Base-by-base conservation (phyloP, 2,329 filamentous ascomycete genomes). In the Penicillium verrucosum region DNA sequence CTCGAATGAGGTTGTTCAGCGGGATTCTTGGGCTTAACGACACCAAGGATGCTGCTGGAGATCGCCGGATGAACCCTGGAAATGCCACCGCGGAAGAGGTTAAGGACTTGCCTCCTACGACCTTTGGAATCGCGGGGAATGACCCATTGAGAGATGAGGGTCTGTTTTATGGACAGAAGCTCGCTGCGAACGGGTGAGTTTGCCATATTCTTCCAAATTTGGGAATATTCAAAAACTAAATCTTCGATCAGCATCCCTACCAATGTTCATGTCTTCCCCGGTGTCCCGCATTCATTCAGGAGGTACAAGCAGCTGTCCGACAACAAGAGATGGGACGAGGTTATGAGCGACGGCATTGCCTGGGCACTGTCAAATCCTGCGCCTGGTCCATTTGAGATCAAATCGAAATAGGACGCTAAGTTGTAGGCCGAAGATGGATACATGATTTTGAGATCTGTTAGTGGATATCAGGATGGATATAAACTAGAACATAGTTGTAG, bases 271-370 rank as follows among this genome's bases (percentile, higher is more conserved):
- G 59, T 84, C 0, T 83, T 83, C 65, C 75, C 71, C 27, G 82
- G 82, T 0, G 67, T 84, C 0, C 82, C 82, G 0, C 82, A 85
- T 68, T 78, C 77, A 0, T 82, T 82, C 61, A 68, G 77, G 42
- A 58, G 68, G 6, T 66, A 63, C 52, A 66, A 64, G 25, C 60
- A 60, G 27, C 40, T 74, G n/a, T 58, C 67, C 0, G 66, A 61
- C 4, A 65, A 57, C 12, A 60, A 65, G 54, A 57, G 60, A 10
- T 74, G 70, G 69, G 72, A 74, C 53, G 52, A 68, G 37, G 60
- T 68, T 0, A 67, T 70, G 42, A 62, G 60, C 7, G 55, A 65
- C 5, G 71, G 70, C 0, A 73, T 74, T 43, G 38, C 61, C 16
- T 70, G 67, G 66, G 66, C 68, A 3, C 38, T 73, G 49, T 56